Base-by-base conservation (phyloP, 345 rosid species). In the Isatis tinctoria region DNA sequence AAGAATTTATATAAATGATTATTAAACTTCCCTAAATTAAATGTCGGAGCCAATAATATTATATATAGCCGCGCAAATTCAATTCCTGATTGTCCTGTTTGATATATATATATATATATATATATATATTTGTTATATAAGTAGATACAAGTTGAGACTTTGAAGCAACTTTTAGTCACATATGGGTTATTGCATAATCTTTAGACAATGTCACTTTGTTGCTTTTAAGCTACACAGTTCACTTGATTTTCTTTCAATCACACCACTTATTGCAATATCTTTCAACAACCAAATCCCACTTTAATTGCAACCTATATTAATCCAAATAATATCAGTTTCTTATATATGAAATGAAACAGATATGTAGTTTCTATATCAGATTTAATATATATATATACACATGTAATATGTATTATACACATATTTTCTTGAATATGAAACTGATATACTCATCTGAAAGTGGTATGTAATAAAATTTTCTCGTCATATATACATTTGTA, bases 181-280 rank as follows among this genome's bases (percentile, higher is more conserved):
- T 33, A 62, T 9, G 62, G 62, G 74, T 49, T 30, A 60, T 24
- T 67, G 36, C 41, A 66, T 60, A 74, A 59, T 67, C 62, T 67
- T 36, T 43, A 52, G 70, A 76, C 60, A 62, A 69, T 1, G 14
- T 45, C 52, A 76, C 14, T 76, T 69, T 69, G 70, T 76, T 76
- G 79, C 79, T 76, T 76, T 69, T 44, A 76, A 69, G 79, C 79
- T 69, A 75, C 74, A 69, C 40, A 52, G 33, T 30, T 62, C 69
- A 53, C 40, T 40, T 8, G 40, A 60, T 22, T 22, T 22, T 22
- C 24, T 56, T 40, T 68, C 74, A 68, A 68, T 68, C 74, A 60
- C 43, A 60, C 17, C 36, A 39, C 36, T n/a, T 60, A 17, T 30
- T 6, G 7, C 54, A 59, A 13, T 39, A 48, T 35, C 30, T 5